These are phyloP conservation scores for Hyaloperonospora brassicae DNA, from an alignment of 352 stramenopile species.

Conservation along the genomic window DNA sequence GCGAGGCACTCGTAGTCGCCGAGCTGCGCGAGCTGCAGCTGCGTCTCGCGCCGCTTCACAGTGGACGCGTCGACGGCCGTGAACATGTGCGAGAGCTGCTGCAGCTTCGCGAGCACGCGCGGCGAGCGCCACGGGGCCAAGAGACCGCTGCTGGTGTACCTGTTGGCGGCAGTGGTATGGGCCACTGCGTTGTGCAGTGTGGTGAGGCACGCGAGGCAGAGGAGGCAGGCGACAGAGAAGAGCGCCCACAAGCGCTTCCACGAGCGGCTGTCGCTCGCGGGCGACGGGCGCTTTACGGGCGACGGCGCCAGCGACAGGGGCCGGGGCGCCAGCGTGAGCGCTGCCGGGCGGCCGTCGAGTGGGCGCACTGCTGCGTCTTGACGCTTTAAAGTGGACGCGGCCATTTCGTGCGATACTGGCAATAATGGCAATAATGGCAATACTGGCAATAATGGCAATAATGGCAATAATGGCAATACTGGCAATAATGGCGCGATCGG, in stretches of 20 bases:
- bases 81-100: conserved; percentile 35
- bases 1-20: conserved; percentile 51
- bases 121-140: conserved; percentile 34
- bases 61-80: conserved; percentile 22
- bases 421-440: too few relatives aligned
- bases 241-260: conserved; percentile 42
- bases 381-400: too few relatives aligned
- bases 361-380: too few relatives aligned
- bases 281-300: conserved; percentile 2
- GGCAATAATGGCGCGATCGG: too few relatives aligned
- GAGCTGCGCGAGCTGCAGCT: conserved; percentile 25
- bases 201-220: conserved; percentile 46
- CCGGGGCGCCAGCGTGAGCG: too few relatives aligned
- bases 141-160: conserved; percentile 12
- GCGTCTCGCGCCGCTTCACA: conserved; percentile 16
- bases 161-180: conserved; percentile 36
- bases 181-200: conserved; percentile 15
- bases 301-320: neutral
- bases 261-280: conserved; percentile 9
- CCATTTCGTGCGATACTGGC: too few relatives aligned
- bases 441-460: too few relatives aligned
- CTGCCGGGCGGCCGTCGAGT: too few relatives aligned
- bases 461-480: too few relatives aligned
- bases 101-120: conserved; percentile 38
- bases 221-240: conserved; percentile 37